Evolutionary conservation across 116 monocot genomes (phyloP), one percentile per base, ranked within the genome.

Genomic region (Posidonia oceanica): DNA sequence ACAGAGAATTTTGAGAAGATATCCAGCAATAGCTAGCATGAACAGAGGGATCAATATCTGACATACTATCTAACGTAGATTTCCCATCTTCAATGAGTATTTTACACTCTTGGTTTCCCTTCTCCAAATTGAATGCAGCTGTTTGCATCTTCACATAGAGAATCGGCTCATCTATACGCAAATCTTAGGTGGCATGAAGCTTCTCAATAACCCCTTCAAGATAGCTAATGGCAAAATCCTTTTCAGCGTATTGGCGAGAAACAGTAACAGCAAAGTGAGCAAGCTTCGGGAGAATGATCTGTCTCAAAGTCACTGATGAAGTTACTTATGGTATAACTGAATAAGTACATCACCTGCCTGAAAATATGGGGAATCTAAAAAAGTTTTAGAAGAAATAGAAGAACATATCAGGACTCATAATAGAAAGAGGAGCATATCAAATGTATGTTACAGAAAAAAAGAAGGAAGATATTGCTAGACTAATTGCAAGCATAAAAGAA

Each of bases 271-370:
- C 79, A 80, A 95, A 91, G 63, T 95, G 91, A n/a, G 95, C 86
- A 69, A 95, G 88, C 72, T 95, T 95, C 71, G 91, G 78, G 62
- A 88, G 91, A 86, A 91, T 95, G 74, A 95, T 95, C 78, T 95
- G 88, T 63, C 84, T 95, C 95, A 68, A 95, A 95, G 60, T 91
- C 95, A 17, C 84, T 78, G 55, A 95, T 95, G 81, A 95, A 95
- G 69, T 95, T 91, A n/a, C n/a, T n/a, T n/a, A 52, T 95, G 84
- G 63, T 95, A 95, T 15, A 95, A 77, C 63, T 95, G 95, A 67
- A 95, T 95, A 21, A 95, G 83, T 62, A 77, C 86, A 83, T 95
- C 95, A 42, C 95, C 91, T 0, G 95, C 88, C 95, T 95, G 75
- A 61, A 71, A 67, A 74, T 74, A 29, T 29, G 29, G 29, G 29